phyloP scores from a whole-genome alignment of 495 filamentous ascomycete species.

The Alectoria sarmentosa region DNA sequence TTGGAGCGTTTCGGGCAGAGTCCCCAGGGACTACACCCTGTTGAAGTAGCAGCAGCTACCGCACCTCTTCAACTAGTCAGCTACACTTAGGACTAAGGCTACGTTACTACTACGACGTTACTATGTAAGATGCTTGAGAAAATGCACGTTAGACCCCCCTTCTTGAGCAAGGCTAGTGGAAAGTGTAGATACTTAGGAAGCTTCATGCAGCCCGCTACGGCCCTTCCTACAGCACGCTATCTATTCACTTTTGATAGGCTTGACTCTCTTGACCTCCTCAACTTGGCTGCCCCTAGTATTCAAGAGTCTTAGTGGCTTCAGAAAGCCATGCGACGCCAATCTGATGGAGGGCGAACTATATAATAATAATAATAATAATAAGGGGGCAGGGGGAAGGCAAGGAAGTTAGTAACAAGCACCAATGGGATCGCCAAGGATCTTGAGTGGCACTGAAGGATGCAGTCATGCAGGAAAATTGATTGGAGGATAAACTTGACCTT shows the following conservation, averaged over 20 bases:
- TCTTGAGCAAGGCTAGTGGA: too few species aligned
- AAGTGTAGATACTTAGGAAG: too few species aligned
- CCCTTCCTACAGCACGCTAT: not conserved
- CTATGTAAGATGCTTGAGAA: not conserved
- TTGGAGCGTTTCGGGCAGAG: conserved; percentile 10
- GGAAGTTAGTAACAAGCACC: not conserved
- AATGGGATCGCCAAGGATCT: not conserved
- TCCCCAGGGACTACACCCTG: conserved; percentile 1
- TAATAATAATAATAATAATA: too few species aligned
- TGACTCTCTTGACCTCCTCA: not conserved
- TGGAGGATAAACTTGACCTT: not conserved
- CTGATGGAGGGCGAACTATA: not conserved
- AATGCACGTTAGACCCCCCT: not conserved
- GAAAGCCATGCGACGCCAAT: conserved; percentile 7
- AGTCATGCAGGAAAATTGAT: not conserved
- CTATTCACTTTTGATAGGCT: not conserved
- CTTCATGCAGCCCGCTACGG: conserved; percentile 2
- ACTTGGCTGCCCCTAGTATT: not conserved
- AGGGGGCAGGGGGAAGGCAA: conserved; percentile 1
- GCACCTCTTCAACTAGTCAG: not conserved
- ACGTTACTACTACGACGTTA: not conserved
- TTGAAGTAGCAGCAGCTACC: conserved; percentile 6
- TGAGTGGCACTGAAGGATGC: not conserved
- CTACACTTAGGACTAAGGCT: conserved; percentile 4
- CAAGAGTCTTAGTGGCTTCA: not conserved